Evolutionary conservation across 208 protist species (phyloP), one percentile per base, ranked within the genome.

Genomic region (Crithidia thermophila): DNA sequence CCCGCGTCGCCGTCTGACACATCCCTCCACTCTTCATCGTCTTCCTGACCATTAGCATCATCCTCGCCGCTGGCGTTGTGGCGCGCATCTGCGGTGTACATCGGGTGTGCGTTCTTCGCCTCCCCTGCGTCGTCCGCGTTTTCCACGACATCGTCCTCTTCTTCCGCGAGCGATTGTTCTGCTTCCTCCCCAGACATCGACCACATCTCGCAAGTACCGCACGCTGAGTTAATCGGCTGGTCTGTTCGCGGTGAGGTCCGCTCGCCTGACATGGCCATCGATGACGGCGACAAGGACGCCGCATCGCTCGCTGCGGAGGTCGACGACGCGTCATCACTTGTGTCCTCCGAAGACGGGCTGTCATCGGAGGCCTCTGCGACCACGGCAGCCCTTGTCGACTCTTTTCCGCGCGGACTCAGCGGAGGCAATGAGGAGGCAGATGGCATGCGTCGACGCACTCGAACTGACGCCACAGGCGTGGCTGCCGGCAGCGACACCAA

Each of bases 401-500:
- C 13, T 9, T 63, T 63, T 28, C 57, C 30, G 13, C 30, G 40
- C 21, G 31, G 50, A 30, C 67, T 55, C n/a, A 60, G 52, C 30
- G 61, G 50, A 1, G 56, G 59, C 51, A 40, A 34, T 27, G 31
- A 51, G 8, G 28, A 13, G 1, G 42, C 20, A 7, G 67, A 66
- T 0, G 50, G 51, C 34, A 61, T 59, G 10, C 40, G 57, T 7
- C 37, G 50, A 20, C 5, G 34, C 39, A 2, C n/a, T 20, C 27
- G 6, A 18, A 9, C 42, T 0, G 14, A 37, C 0, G 25, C 33
- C 27, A 10, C 46, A 33, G 45, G 27, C 36, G 45, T 14, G 16
- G 37, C 31, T 4, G 33, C 18, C 27, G 31, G 11, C 10, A 14
- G 1, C 3, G 39, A 13, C n/a, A 8, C 7, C 25, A 20, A 31